Base-by-base conservation (phyloP, 768 basidiomycete species). In the Serendipita vermifera region DNA sequence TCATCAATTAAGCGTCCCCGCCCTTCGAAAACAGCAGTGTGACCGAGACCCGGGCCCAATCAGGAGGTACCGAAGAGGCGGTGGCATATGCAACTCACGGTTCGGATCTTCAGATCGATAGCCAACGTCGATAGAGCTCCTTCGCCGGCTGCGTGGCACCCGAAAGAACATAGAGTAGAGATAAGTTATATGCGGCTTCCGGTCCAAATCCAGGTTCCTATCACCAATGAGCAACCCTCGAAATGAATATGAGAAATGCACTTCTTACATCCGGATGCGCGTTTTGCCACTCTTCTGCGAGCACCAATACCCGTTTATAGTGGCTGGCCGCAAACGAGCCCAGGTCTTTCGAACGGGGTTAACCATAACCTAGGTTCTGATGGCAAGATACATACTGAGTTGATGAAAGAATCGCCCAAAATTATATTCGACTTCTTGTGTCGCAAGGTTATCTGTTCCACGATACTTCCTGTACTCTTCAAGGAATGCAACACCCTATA, bases 361-460 rank as follows among this genome's bases (percentile, higher is more conserved):
- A 33, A 35, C 53, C 32, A 38, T 2, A 40, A 38, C 32, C 2
- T 58, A 55, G 46, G 57, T 31, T 41, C 15, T 32, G 3, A 41
- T 6, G 7, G 24, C 11, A 41, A 7, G 33, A 1, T 11, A 62
- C 77, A 55, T 59, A 90, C 91, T 87, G n/a, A 96, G 73, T 58
- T 92, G 87, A 64, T 98, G 94, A 66, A 96, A 98, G 1, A 82
- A 79, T 41, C 94, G 75, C 0, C 85, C 94, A 64, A 93, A 87
- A 67, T 99, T 99, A 66, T 79, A 97, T 57, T 99, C 89, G 3
- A 94, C 83, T 67, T 98, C 93, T 27, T 80, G 77, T 22, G 61
- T 61, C 2, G 71, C 73, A 2, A 72, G 67, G 2, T 68, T 66
- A 46, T 71, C 70, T 1, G 61, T 68, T 38, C 71, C 72, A 13